Base-by-base conservation (phyloP, 129 eudicot species). In the Apium graveolens region DNA sequence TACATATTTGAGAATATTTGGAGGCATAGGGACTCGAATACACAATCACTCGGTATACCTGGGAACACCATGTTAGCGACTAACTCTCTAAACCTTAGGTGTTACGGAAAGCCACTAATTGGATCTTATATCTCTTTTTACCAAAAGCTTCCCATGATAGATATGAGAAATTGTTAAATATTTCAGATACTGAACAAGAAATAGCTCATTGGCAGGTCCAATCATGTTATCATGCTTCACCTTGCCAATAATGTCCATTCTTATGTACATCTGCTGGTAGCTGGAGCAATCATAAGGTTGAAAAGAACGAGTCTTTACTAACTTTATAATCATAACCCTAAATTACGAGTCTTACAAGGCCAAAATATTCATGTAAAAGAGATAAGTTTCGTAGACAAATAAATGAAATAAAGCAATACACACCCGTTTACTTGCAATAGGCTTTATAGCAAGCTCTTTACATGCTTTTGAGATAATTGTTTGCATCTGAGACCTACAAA, bases 401-500 rank as follows among this genome's bases (percentile, higher is more conserved):
- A 41, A 53, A 76, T 0, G n/a, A 38, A 77, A 51, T 38, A 34
- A 45, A 76, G 43, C 9, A 53, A 42, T 57, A 81, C 91, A 4
- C 60, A 94, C 98, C 89, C 98, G 88, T 90, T 90, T 95, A 83
- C 98, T 95, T 34, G 98, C 93, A 82, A 91, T 63, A 45, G 98
- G 93, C 73, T 91, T 95, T 60, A 87, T 80, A 53, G 91, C 93
- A 80, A 95, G 96, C 92, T 95, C 98, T 79, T 86, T 85, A 66
- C 98, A 95, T 38, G 97, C 98, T 79, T 88, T 90, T 26, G 97
- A 85, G 48, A 95, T 91, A 73, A 95, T 95, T 26, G 98, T 95
- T 93, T 91, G 97, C 98, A 95, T 90, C 78, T 95, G 98, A 63
- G 98, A 95, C 88, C 98, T 95, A 68, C 21, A 66, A 86, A 78